A percentile compares a stretch with the other conserved stretches of the same genome.
Evolutionary conservation across 1,139 yeast genomes (phyloP).

Genomic region (Geotrichum siamense): DNA sequence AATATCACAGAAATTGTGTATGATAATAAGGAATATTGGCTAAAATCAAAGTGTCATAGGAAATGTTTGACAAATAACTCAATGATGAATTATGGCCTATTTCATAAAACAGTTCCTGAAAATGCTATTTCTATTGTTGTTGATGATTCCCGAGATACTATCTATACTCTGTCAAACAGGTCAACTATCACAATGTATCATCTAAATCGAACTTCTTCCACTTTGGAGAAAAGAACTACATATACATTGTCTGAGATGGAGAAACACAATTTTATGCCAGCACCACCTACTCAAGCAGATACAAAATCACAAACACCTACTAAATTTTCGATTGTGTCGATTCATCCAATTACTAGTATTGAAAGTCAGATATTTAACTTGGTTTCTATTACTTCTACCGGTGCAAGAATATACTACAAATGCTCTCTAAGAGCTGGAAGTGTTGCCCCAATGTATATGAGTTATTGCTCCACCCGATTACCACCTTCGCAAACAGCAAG

Average conservation of each 20-base stretch:
- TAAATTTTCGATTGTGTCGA: constrained; percentile 14
- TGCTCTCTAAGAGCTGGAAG: constrained; percentile 28
- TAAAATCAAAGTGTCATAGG: constrained; percentile 74
- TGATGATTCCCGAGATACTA: constrained; percentile 67
- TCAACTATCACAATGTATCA: constrained; percentile 80
- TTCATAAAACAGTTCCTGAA: constrained; percentile 41
- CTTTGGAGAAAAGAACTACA: constrained; percentile 34
- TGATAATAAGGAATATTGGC: constrained; percentile 83
- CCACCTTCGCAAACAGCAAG: constrained; percentile 29
- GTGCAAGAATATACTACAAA: constrained; percentile 61
- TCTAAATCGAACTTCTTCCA: constrained; percentile 37
- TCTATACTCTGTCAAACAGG: constrained; percentile 76
- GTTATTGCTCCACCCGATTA: constrained; percentile 33
- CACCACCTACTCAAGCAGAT: constrained; percentile 13
- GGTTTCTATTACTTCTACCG: constrained; percentile 79
- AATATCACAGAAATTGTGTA: constrained; percentile 86
- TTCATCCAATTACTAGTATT: constrained; percentile 24
- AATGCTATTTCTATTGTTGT: constrained; percentile 55
- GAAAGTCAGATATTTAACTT: constrained; percentile 70
- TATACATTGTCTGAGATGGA: constrained; percentile 31
- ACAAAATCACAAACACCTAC: neutral
- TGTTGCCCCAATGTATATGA: constrained; percentile 31
- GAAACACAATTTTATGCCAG: constrained; percentile 34
- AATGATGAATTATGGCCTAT: constrained; percentile 20
- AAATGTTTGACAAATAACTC: constrained; percentile 45